Conservation (phyloP, 106 monocot genomes). For the Dendrobium catenatum region DNA sequence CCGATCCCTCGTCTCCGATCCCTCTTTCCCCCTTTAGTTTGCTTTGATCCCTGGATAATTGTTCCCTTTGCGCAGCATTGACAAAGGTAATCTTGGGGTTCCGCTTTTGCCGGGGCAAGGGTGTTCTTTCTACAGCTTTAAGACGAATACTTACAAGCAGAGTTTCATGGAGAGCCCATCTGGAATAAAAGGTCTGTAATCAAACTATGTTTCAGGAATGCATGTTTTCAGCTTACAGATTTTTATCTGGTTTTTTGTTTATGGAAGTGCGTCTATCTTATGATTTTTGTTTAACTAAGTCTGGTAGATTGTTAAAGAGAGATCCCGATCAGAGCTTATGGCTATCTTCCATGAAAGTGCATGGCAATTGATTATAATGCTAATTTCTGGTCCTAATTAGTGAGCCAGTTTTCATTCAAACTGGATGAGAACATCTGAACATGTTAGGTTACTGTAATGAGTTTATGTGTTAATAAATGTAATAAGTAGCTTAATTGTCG, state of each 20-base stretch:
- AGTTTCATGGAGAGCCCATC: slow-evolving; percentile 95
- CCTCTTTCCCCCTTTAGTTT: background rate
- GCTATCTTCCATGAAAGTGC: background rate
- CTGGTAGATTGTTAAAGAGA: background rate
- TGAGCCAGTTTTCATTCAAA: background rate
- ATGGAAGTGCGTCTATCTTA: background rate
- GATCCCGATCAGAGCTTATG: background rate
- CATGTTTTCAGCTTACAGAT: background rate
- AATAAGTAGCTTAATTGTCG: no score
- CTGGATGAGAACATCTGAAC: background rate
- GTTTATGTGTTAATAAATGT: no score
- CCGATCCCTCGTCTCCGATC: no score
- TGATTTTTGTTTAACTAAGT: background rate
- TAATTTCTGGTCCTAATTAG: no score
- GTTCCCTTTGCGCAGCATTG: slow-evolving; percentile 30
- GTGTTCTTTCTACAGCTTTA: slow-evolving; percentile 89
- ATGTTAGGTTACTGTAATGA: no score
- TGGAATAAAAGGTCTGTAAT: slow-evolving; percentile 75
- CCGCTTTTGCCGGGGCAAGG: slow-evolving; percentile 92
- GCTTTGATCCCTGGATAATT: background rate
- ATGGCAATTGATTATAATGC: background rate
- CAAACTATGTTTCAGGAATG: background rate
- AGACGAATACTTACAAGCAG: slow-evolving; percentile 86
- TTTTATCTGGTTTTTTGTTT: background rate
- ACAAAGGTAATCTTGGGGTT: slow-evolving; percentile 90